Base-by-base conservation (phyloP, 164 flowering plant species). In the Chimonanthus salicifolius region DNA sequence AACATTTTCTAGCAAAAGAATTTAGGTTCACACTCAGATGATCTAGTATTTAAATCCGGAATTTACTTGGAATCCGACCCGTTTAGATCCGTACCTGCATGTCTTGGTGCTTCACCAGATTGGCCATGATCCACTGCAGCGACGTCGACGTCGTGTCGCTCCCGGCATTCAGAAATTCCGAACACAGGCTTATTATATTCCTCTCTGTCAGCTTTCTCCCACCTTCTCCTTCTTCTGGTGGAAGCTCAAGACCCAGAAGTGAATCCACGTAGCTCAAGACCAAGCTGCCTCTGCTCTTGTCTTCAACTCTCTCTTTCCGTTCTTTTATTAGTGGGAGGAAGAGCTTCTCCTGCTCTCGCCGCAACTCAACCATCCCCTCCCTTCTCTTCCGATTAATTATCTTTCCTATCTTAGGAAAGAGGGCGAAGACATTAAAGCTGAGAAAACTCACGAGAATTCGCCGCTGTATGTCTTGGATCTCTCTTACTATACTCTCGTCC, bases 91-190 rank as follows among this genome's bases (percentile, higher is more conserved):
- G 21, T 20, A 49, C 58, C 45, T 85, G 88, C 10, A 51, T 8
- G 11, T 67, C 7, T 3, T 60, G 76, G 65, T 78, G 50, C 71
- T 76, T 80, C 68, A 83, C 82, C 47, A 80, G 13, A 49, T 82
- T 80, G 5, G 80, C 85, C 81, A 83, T 74, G 49, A 77, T 73
- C 82, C 81, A 84, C 49, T 79, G 81, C 74, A 84, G 33, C 3
- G 82, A 60, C 1, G 85, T 78, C 13, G 83, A 45, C 6, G 84
- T 78, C 0, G 87, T 75, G 70, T 82, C 83, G 0, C 75, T 81
- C 11, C 85, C 87, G 4, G 69, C 85, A 9, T 62, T 73, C 5
- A 84, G 50, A 64, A 84, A 79, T 72, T 84, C 87, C 7, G 77
- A 81, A 68, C 83, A 75, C 43, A 84, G 44, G 46, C 62, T 80